Evolutionary conservation across 2,329 filamentous ascomycete genomes (phyloP), one percentile per base, ranked within the genome.

Genomic region (Colletotrichum sp.): DNA sequence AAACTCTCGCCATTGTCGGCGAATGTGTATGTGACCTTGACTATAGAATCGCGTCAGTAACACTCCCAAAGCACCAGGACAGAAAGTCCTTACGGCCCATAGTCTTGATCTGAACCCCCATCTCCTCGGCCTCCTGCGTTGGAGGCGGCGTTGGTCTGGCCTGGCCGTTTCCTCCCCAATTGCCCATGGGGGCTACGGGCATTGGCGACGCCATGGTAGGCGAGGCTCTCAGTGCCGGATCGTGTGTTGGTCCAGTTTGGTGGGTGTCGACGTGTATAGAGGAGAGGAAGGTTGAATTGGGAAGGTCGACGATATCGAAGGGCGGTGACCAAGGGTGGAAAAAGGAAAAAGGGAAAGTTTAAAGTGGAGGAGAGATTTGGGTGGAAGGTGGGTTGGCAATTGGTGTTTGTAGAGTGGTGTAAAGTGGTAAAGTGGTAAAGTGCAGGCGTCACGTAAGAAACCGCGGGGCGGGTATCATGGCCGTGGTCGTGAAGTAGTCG

Each of bases 21-120:
- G 86, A 99, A 98, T 36, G 96, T 98, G 86, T 99, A 99, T 77
- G 98, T 93, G 66, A 99, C 94, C 89, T 99, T 99, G 85, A 99
- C 96, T 98, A 84, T 57, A 57, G 67, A 67, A 70, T 26, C 39
- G 32, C 66, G 74, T 65, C 71, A 75, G 68, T 66, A 72, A 15
- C 24, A 44, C 73, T 34, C 48, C 24, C 36, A 22, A 34, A 36
- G 57, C 32, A 69, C 13, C 60, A 62, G 16, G 9, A 65, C 34
- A 70, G 78, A 62, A 55, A 73, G 66, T 72, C 87, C 92, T 84
- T 91, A 94, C 93, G 89, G 85, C 92, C 92, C 92, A 95, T 94
- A 57, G 89, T 87, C 81, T 90, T 91, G 83, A 90, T 83, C 82
- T 91, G 90, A 75, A 93, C 85, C 77, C 91, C 92, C 79, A 83